A percentile compares a stretch with the other conserved stretches of the same genome.
These are phyloP conservation scores for Pseudogymnoascus sp. DNA, from an alignment of 2,329 filamentous ascomycete genomes.

Conservation along the genomic window DNA sequence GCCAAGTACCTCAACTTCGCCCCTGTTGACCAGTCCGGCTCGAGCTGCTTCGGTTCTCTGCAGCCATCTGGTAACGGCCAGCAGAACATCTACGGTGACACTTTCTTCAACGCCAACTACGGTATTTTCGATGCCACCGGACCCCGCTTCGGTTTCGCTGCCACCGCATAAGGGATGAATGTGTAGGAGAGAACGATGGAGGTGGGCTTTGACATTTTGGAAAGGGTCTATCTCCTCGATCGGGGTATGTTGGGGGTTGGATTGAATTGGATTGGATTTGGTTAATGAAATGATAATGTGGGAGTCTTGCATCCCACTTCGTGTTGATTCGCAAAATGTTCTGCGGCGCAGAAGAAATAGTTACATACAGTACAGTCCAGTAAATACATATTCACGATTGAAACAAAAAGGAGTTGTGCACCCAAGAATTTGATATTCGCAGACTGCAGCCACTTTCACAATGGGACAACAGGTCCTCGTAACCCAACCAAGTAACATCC, in stretches of 20 bases:
- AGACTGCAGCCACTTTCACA: neutral
- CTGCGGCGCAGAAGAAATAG: neutral
- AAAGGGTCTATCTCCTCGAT: neutral
- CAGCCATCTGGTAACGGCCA: constrained; percentile 27
- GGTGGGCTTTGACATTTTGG: neutral
- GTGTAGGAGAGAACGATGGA: neutral
- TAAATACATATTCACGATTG: neutral
- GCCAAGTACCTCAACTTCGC: constrained; percentile 31
- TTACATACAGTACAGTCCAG: neutral
- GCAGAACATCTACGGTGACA: constrained; percentile 28
- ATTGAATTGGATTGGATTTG: neutral
- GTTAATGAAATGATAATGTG: neutral
- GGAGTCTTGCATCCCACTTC: neutral
- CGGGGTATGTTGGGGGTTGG: neutral
- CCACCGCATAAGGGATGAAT: constrained; percentile 16
- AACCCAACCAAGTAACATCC: neutral
- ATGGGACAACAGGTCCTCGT: neutral
- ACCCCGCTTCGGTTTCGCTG: constrained; percentile 25
- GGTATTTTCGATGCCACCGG: constrained; percentile 24
- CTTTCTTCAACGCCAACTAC: constrained; percentile 29
- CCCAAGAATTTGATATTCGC: neutral
- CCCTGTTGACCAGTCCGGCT: constrained; percentile 12
- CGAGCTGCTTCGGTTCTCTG: constrained; percentile 31
- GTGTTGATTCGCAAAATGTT: neutral
- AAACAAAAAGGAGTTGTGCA: neutral